Conservation (phyloP, 306 rosid genomes). For the Sophora flavescens region DNA sequence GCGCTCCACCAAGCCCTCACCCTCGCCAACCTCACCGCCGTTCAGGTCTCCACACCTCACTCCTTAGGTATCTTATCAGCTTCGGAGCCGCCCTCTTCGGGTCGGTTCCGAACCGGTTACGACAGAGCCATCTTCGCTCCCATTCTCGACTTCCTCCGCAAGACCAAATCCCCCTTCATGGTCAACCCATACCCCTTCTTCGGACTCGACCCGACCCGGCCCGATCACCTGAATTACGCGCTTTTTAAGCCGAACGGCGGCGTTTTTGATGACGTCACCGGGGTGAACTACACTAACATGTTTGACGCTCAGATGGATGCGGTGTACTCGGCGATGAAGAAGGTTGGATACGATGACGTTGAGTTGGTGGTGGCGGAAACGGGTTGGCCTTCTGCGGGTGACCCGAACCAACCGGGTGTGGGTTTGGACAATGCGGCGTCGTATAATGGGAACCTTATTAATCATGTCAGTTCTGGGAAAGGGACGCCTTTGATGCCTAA, state of each 20-base stretch:
- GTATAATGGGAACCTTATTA: conserved; percentile 73
- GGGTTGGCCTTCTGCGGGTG: conserved; percentile 91
- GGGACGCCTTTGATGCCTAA: conserved; percentile 93
- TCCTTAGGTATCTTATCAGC: conserved; percentile 76
- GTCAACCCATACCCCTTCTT: conserved; percentile 90
- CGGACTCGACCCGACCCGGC: conserved; percentile 52
- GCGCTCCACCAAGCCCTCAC: conserved; percentile 61
- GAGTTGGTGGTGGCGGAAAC: conserved; percentile 80
- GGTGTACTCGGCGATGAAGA: conserved; percentile 88
- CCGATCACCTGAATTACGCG: conserved; percentile 64
- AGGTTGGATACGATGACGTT: conserved; percentile 74
- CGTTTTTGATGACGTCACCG: conserved; percentile 68
- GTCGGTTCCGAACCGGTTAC: conserved; percentile 73
- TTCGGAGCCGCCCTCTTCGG: conserved; percentile 78
- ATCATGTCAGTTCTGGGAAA: conserved; percentile 72
- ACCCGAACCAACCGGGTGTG: conserved; percentile 71
- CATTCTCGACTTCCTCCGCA: conserved; percentile 66
- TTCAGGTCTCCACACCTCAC: conserved; percentile 76
- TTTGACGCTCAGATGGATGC: conserved; percentile 93
- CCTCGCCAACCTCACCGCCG: conserved; percentile 55
- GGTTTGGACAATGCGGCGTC: conserved; percentile 69
- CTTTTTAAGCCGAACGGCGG: conserved; percentile 73
- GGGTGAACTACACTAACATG: conserved; percentile 81
- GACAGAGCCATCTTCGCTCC: conserved; percentile 69
- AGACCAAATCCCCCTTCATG: conserved; percentile 74